Conservation (phyloP, 768 basidiomycete species). For the Boletus speciosus region DNA sequence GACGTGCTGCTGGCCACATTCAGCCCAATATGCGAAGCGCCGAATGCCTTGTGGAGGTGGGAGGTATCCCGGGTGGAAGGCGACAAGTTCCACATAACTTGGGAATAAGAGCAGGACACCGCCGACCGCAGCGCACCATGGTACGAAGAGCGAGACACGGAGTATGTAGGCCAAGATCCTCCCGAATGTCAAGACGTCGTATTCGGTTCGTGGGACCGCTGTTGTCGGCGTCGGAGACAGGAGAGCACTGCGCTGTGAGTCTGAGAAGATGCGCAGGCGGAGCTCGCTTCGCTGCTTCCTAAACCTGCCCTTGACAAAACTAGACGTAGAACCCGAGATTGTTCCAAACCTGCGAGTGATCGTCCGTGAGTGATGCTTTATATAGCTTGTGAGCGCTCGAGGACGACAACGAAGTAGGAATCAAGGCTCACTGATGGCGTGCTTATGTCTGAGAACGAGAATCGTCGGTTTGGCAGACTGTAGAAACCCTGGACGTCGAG, state of each 20-base stretch:
- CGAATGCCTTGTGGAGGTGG: slow-evolving; percentile 28
- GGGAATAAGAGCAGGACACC: slow-evolving; percentile 32
- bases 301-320: neutral
- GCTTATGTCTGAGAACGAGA: slow-evolving; percentile 26
- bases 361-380: neutral
- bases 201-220: neutral
- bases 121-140: slow-evolving; percentile 36
- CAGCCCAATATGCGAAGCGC: slow-evolving; percentile 38
- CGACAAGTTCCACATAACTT: slow-evolving; percentile 21
- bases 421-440: slow-evolving; percentile 12
- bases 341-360: slow-evolving; percentile 25
- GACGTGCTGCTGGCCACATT: slow-evolving; percentile 33
- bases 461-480: slow-evolving; percentile 29
- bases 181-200: neutral
- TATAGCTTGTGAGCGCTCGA: neutral
- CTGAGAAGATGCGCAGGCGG: slow-evolving; percentile 15
- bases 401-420: neutral
- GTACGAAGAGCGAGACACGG: slow-evolving; percentile 28
- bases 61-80: slow-evolving; percentile 31
- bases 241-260: neutral
- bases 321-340: slow-evolving; percentile 20
- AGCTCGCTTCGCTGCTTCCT: slow-evolving; percentile 10
- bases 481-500: slow-evolving; percentile 20
- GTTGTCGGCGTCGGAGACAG: neutral
- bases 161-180: slow-evolving; percentile 1